Base-by-base conservation (phyloP, 1,284 basidiomycete species). In the Heterobasidion occidentale region DNA sequence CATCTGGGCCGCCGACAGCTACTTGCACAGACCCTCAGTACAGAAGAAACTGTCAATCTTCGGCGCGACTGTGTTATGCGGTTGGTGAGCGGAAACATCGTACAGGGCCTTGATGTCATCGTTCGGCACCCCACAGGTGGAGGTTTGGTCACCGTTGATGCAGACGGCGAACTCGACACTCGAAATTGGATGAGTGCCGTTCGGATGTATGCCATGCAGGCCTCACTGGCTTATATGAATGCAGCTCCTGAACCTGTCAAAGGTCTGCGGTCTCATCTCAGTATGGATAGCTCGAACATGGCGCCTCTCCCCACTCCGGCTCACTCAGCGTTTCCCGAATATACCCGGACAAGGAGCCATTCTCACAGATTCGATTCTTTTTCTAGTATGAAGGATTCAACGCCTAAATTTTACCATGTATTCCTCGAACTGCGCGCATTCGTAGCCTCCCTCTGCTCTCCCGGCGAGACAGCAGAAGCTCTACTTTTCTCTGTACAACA, bases 61-160 rank as follows among this genome's bases (percentile, higher is more conserved):
- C 79, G 93, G 56, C 79, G 86, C 51, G 93, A 95, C 60, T 95
- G 94, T 67, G 94, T 98, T 6, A 84, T 83, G 12, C 77, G 92
- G 50, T 81, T 99, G 8, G 94, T 96, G 55, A 84, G 83, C 56
- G 94, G 92, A 50, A 99, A 98, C 68, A 80, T 97, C 56, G 86
- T 91, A 0, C 95, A 98, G 67, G 91, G 89, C 3, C 74, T 98
- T 50, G 96, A 98, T 67, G 86, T 98, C 58, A 96, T 99, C 63
- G 95, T 98, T 11, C 82, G 96, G 19, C 94, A 98, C 72, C 90
- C 95, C 12, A 87, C 84, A 9, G 92, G 91, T 77, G 95, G 95
- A 17, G 90, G 86, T 4, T 78, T 98, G 20, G 89, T 93, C 46
- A 88, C 85, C 3, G 90, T 95, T 34, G 92, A 92, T 62, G 82